Evolutionary conservation across 2,329 filamentous ascomycete species (phyloP), one percentile per base, ranked within the genome.

Genomic region (Penicillium sp.): DNA sequence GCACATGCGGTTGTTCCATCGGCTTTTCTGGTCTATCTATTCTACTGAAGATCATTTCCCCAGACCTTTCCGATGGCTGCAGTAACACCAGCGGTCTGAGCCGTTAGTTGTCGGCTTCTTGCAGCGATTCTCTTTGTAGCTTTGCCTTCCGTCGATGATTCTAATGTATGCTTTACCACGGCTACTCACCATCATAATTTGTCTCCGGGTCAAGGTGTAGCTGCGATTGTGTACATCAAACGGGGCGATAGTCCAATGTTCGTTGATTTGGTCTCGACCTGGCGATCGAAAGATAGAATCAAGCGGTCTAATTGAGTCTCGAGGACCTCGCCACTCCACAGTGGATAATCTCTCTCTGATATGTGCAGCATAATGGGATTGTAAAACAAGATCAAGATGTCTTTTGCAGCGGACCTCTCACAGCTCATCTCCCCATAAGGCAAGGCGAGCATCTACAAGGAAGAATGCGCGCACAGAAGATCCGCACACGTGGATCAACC

Each of bases 31-130:
- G 20, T 28, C 16, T 20, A 29, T 20, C 18, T 18, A 14, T 12
- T 12, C 32, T 26, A 30, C 28, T 42, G 30, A 41, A 38, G 29
- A 42, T 49, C 29, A 17, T 48, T 41, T 37, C 30, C 41, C 39
- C 30, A 36, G 41, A 45, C 31, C 43, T 26, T 35, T 25, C 38
- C 32, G 28, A 33, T 30, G 35, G 29, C 30, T 42, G 48, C 39
- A 41, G 41, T 47, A 39, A 43, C 47, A 53, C 49, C 47, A 44
- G 47, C 48, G 45, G 50, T 40, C 44, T 47, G 49, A 48, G 43
- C 39, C 34, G 41, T 53, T 41, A 41, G 26, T 32, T 35, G 20
- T 30, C 47, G 50, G 50, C 15, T 43, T 42, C 47, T 33, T 49
- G 50, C 50, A 53, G 49, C 14, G 22, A 46, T 42, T 30, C 27